A percentile compares a stretch with the other conserved stretches of the same genome.
Conservation (phyloP, 208 protist species). For the Trypanosoma grayi region DNA sequence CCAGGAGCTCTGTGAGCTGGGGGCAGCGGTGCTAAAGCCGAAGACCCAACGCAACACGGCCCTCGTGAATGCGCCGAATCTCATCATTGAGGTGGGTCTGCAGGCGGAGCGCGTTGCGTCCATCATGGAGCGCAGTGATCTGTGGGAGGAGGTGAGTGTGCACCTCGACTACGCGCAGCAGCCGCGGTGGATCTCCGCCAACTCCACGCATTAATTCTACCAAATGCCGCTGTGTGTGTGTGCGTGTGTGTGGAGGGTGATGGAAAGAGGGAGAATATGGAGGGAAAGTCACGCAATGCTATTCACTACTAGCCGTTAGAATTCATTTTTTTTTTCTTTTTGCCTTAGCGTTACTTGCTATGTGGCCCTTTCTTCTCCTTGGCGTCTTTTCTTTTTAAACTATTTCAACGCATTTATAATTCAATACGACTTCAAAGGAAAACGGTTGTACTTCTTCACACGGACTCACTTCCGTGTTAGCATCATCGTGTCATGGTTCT, state of each 20-base stretch:
- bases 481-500: slow-evolving; percentile 64
- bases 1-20: slow-evolving; percentile 79
- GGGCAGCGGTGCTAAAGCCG: slow-evolving; percentile 52
- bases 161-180: slow-evolving; percentile 79
- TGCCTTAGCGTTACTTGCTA: not conserved
- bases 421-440: too few relatives aligned
- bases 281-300: too few relatives aligned
- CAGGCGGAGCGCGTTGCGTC: slow-evolving; percentile 75
- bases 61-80: slow-evolving; percentile 49
- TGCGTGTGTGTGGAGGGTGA: not conserved
- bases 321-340: not conserved
- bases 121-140: slow-evolving; percentile 63
- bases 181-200: slow-evolving; percentile 74
- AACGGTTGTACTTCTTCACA: too few relatives aligned
- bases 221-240: slow-evolving; percentile 10
- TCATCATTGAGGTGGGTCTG: slow-evolving; percentile 75
- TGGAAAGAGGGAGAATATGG: too few relatives aligned
- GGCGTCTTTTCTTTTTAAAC: not conserved
- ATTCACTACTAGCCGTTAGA: not conserved
- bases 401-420: too few relatives aligned
- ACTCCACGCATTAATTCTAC: slow-evolving; percentile 39
- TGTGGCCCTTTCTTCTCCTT: not conserved
- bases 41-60: slow-evolving; percentile 26
- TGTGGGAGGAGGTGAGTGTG: slow-evolving; percentile 63
- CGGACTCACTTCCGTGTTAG: too few relatives aligned